Evolutionary conservation across 2,329 filamentous ascomycete species (phyloP), one percentile per base, ranked within the genome.

Genomic region (Keithomyces neogunnii): DNA sequence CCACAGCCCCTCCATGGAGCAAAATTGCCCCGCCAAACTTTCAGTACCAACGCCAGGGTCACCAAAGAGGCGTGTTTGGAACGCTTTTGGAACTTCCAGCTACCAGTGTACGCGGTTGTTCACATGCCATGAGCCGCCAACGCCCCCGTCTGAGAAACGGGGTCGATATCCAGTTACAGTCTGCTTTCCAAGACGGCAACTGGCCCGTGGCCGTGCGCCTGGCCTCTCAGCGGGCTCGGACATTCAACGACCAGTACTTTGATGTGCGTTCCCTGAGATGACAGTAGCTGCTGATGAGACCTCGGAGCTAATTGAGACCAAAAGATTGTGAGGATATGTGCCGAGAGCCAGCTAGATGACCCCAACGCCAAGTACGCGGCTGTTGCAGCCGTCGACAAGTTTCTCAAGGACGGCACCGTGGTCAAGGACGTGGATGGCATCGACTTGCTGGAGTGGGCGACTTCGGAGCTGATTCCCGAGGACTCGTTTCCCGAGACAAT

Each of bases 401-500:
- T 74, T 53, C 64, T 78, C 53, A 70, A 71, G 53, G 73, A 78
- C 47, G 70, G 69, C 49, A 70, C 66, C 3, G 65, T 66, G 9
- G 61, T 78, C 49, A 72, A 72, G 45, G 79, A 82, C 54, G 63
- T 71, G 3, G 76, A 79, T 50, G 66, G 69, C 10, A 62, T 82
- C 8, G 76, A 80, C 53, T 67, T 83, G 26, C 73, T 79, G 29
- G 78, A 81, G 55, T 80, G 77, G 71, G 73, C 78, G 1, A 69
- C 70, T n/a, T 63, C 63, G 2, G 68, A 71, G 0, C 53, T 74
- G 3, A 56, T 63, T 2, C 54, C 60, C 1, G 66, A 71, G 10
- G 61, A 69, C 11, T 69, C 73, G 29, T 80, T 75, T 46, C 53
- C 70, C 0, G 65, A 71, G 50, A 76, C 72, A 0, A 63, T 82